phyloP scores from a whole-genome alignment of 2,329 filamentous ascomycete genomes.

The Trichoderma hamatum region DNA sequence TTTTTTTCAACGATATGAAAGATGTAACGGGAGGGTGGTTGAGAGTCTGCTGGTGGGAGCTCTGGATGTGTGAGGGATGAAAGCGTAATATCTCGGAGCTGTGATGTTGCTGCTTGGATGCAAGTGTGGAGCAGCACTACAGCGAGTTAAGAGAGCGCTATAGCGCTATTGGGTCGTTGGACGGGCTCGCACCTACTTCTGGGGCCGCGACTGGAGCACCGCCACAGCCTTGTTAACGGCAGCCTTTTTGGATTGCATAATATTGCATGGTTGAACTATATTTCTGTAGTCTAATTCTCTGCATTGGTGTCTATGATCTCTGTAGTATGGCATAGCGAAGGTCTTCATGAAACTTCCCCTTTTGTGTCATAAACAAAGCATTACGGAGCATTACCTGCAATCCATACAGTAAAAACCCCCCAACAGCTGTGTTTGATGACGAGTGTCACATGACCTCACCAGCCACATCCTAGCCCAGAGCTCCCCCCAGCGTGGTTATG shows the following conservation, averaged over 20 bases:
- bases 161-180: constrained; percentile 8
- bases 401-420: neutral
- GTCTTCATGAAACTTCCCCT: neutral
- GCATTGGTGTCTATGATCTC: neutral
- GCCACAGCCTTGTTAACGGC: constrained; percentile 8
- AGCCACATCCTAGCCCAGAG: constrained; percentile 33
- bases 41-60: constrained; percentile 6
- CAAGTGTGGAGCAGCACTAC: constrained; percentile 5
- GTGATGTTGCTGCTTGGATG: constrained; percentile 20
- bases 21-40: neutral
- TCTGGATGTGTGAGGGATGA: constrained; percentile 10
- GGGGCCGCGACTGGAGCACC: constrained; percentile 21
- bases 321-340: too few species aligned
- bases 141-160: constrained; percentile 13
- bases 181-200: constrained; percentile 19
- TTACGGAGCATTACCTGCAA: neutral
- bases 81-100: constrained; percentile 23
- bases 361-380: neutral
- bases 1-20: neutral
- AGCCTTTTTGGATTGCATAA: neutral
- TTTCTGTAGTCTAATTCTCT: neutral
- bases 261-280: neutral
- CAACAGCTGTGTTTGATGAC: constrained; percentile 4
- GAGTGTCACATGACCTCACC: constrained; percentile 35
- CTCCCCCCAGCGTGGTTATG: constrained; percentile 9